A percentile compares a stretch with the other conserved stretches of the same genome.
Conservation (phyloP, 495 filamentous ascomycete species). For the Aspergillus heteromorphus region DNA sequence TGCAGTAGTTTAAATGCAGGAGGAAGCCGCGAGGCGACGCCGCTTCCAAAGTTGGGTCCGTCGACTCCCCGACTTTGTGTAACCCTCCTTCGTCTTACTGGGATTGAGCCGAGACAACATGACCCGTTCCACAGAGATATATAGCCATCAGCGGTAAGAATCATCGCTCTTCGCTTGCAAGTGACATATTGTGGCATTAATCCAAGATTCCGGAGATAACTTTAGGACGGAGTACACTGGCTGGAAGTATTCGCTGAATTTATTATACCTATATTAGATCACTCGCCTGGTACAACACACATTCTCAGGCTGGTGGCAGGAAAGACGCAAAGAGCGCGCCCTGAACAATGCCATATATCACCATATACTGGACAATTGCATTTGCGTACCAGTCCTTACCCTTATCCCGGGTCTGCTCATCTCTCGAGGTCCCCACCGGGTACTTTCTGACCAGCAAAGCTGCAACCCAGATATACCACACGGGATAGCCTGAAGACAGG, state of each 20-base stretch:
- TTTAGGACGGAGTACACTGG: too few species aligned
- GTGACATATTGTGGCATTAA: too few species aligned
- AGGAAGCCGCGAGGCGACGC: too few species aligned
- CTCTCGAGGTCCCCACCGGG: neutral
- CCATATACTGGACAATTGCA: constrained; percentile 1
- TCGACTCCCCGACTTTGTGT: too few species aligned
- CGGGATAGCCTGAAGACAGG: constrained; percentile 4
- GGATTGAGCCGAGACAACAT: neutral
- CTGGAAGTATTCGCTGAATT: neutral
- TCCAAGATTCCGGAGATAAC: too few species aligned
- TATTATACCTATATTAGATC: neutral
- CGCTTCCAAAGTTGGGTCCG: too few species aligned
- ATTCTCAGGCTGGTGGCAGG: constrained; percentile 2
- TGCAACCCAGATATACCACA: constrained; percentile 10
- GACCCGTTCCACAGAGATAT: too few species aligned
- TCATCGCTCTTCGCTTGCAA: too few species aligned
- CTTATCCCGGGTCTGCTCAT: neutral
- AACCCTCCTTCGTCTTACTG: neutral
- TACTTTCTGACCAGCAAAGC: neutral
- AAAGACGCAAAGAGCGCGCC: constrained; percentile 3
- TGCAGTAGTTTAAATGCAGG: too few species aligned
- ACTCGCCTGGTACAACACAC: too few species aligned
- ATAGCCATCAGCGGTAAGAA: too few species aligned
- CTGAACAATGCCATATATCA: constrained; percentile 1
- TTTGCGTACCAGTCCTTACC: neutral